A percentile compares a stretch with the other conserved stretches of the same genome.
These are phyloP conservation scores for Incumbomyces lentus DNA, from an alignment of 2,329 filamentous ascomycete genomes.

Conservation along the genomic window DNA sequence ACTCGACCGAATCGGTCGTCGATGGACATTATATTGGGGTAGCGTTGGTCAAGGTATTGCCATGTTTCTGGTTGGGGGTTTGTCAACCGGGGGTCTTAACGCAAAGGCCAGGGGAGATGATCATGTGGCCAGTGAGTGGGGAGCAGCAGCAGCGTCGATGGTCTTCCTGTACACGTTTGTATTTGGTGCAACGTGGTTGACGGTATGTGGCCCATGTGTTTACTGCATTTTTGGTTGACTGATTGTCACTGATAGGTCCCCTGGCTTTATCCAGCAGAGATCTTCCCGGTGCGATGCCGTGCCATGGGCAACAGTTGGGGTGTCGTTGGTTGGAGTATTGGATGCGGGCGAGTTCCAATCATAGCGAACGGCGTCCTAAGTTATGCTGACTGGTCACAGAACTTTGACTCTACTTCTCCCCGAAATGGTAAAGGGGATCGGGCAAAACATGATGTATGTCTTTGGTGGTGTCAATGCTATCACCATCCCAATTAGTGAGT, in stretches of 20 bases:
- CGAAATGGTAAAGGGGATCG: constrained; percentile 51
- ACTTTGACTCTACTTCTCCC: constrained; percentile 39
- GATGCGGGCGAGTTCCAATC: constrained; percentile 52
- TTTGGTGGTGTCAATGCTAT: constrained; percentile 59
- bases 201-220: constrained; percentile 26
- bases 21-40: constrained; percentile 62
- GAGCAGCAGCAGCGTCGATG: constrained; percentile 57
- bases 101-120: constrained; percentile 29
- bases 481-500: constrained; percentile 42
- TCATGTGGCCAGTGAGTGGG: constrained; percentile 36
- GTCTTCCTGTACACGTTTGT: constrained; percentile 59
- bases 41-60: constrained; percentile 52
- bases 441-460: constrained; percentile 63
- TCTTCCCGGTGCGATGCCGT: constrained; percentile 60
- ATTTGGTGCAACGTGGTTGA: constrained; percentile 47
- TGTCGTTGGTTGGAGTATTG: constrained; percentile 65
- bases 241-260: constrained; percentile 41
- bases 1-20: constrained; percentile 56
- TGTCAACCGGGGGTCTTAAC: constrained; percentile 45
- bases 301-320: constrained; percentile 68
- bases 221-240: no score
- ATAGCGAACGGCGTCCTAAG: no score
- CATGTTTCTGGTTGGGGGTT: constrained; percentile 57
- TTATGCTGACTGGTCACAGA: no score
- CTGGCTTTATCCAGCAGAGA: constrained; percentile 61